Conservation (phyloP, 768 basidiomycete genomes). For the Leccinum boreale region DNA sequence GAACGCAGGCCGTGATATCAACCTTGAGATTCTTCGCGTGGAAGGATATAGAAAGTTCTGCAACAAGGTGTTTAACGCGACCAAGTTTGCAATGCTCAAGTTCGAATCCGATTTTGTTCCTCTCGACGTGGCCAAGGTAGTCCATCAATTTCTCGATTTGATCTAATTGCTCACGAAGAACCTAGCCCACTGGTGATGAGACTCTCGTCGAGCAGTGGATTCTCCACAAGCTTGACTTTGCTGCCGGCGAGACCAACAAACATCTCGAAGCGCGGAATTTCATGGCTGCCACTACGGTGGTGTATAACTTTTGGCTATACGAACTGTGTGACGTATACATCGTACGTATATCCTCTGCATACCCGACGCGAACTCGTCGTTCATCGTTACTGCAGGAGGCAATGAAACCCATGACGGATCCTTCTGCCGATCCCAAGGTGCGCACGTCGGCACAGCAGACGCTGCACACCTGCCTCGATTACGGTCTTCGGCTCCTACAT, state of each 20-base stretch:
- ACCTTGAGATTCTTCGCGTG: slow-evolving; percentile 91
- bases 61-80: slow-evolving; percentile 99
- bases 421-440: slow-evolving; percentile 55
- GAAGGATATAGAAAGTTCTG: slow-evolving; percentile 99
- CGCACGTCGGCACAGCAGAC: slow-evolving; percentile 91
- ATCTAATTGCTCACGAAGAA: not conserved
- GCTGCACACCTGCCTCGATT: slow-evolving; percentile 89
- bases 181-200: slow-evolving; percentile 83
- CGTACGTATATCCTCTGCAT: slow-evolving; percentile 42
- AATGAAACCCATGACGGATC: slow-evolving; percentile 97
- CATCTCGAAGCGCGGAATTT: slow-evolving; percentile 82
- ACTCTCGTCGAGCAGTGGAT: slow-evolving; percentile 95
- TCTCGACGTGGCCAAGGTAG: slow-evolving; percentile 61
- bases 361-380: not conserved
- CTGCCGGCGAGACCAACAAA: slow-evolving; percentile 72
- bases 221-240: slow-evolving; percentile 86
- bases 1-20: slow-evolving; percentile 85
- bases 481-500: slow-evolving; percentile 86
- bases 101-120: slow-evolving; percentile 84
- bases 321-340: slow-evolving; percentile 99
- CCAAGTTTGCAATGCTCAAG: slow-evolving; percentile 99
- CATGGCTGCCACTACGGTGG: slow-evolving; percentile 82
- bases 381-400: slow-evolving; percentile 65
- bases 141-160: slow-evolving; percentile 6
- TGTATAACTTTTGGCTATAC: slow-evolving; percentile 96